phyloP scores from a whole-genome alignment of 805 yeast genomes.

The Starmera quercuum region DNA sequence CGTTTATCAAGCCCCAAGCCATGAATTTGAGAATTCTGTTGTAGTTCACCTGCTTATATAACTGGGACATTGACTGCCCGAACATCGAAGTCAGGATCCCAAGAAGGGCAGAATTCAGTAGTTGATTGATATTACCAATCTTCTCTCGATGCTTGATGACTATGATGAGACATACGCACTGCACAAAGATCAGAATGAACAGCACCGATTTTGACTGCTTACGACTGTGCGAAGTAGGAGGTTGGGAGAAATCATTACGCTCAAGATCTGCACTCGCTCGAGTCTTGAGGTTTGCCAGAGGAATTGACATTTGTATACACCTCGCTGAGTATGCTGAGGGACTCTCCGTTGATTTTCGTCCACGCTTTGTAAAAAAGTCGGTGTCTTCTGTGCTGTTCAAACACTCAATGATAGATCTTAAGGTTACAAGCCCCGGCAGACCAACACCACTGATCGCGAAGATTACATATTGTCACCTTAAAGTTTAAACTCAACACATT shows the following conservation, averaged over 20 bases:
- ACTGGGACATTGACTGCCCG: constrained; percentile 17
- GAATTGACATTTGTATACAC: not conserved
- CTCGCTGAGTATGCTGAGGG: too few species aligned
- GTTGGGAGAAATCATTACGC: constrained; percentile 7
- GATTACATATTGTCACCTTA: too few species aligned
- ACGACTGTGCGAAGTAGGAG: not conserved
- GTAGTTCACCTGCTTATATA: constrained; percentile 13
- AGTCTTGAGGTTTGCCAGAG: not conserved
- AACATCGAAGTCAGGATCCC: constrained; percentile 17
- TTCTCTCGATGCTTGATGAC: constrained; percentile 15
- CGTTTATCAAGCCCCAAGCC: constrained; percentile 57
- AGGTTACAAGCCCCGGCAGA: too few species aligned
- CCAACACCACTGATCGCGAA: too few species aligned
- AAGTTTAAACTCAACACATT: too few species aligned
- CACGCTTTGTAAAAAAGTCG: too few species aligned
- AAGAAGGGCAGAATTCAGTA: constrained; percentile 16
- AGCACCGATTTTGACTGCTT: constrained; percentile 7
- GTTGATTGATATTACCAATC: constrained; percentile 15
- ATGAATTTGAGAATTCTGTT: constrained; percentile 33
- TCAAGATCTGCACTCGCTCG: constrained; percentile 9
- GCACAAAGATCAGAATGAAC: constrained; percentile 5
- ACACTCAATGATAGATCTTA: too few species aligned
- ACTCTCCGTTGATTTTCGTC: too few species aligned
- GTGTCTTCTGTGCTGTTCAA: too few species aligned
- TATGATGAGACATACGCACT: constrained; percentile 3